Base-by-base conservation (phyloP, 2,329 filamentous ascomycete genomes). In the Colletotrichum camelliae region DNA sequence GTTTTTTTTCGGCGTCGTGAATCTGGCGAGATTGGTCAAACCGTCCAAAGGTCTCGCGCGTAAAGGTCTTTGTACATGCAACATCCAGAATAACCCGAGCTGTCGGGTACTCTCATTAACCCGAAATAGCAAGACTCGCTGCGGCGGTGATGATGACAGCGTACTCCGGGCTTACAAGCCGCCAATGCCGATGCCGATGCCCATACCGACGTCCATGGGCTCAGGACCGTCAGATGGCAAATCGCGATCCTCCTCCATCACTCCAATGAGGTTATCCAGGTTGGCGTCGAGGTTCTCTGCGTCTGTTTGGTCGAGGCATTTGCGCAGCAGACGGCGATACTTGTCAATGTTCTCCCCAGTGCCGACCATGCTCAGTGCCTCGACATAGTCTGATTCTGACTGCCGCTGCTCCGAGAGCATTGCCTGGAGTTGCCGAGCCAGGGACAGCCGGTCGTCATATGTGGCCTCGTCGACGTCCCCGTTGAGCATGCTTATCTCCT, bases 271-370 rank as follows among this genome's bases (percentile, higher is more conserved):
- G 75, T 88, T 90, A 80, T 92, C 89, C 67, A 93, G 83, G 80
- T 91, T 92, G 60, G 88, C 87, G 82, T 95, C 94, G 43, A 95
- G 89, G 77, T 91, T 93, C 78, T 94, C 92, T 73, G 88, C 88
- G 66, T 94, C 93, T 78, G 91, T 89, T 18, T 92, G 89, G 31
- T 93, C 93, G 33, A 96, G 86, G 75, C 94, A 95, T 75, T 90
- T 90, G 75, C 91, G 91, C 37, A 95, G 90, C 35, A 96, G 87
- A 71, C 90, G 90, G 77, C 93, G 89, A 83, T 96, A 96, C 82
- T 93, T 92, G 79, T 93, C 93, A 78, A 94, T 94, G 81, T 93
- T 92, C 82, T 95, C 93, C 43, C 93, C 92, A 48, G 93, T 92
- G 57, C 94, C 94, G 13, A 94, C 92, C 77, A 92, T 89, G 60